phyloP scores from a whole-genome alignment of 257 asterid species.

The Solanum bukasovii region DNA sequence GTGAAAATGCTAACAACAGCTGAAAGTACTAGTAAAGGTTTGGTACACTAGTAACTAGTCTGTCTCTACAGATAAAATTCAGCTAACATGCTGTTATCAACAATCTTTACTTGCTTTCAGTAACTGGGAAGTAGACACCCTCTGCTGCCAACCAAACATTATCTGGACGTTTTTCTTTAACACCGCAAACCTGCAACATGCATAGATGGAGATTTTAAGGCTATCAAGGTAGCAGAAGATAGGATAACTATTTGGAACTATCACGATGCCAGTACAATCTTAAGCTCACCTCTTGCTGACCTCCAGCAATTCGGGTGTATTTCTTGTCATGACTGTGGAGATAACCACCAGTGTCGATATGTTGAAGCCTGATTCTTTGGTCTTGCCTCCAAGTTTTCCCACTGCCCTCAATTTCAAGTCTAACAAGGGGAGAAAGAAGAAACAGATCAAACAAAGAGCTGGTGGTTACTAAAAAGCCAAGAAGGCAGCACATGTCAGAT shows the following conservation, averaged over 20 bases:
- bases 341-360: conserved; percentile 81
- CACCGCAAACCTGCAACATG: conserved; percentile 77
- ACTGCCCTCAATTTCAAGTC: conserved; percentile 90
- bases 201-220: neutral
- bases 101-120: conserved; percentile 45
- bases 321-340: conserved; percentile 98
- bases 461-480: neutral
- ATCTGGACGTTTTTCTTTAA: conserved; percentile 77
- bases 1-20: neutral
- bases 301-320: conserved; percentile 93
- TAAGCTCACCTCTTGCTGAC: conserved; percentile 90
- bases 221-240: neutral
- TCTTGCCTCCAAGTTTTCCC: conserved; percentile 99
- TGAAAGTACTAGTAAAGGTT: neutral
- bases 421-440: conserved; percentile 8
- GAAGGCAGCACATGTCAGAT: neutral
- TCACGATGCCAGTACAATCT: neutral
- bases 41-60: neutral
- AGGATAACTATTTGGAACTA: neutral
- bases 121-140: conserved; percentile 75
- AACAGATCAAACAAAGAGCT: neutral
- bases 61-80: neutral
- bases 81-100: neutral
- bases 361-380: conserved; percentile 81
- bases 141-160: conserved; percentile 95